phyloP scores from a whole-genome alignment of 2,329 filamentous ascomycete species.

The Fusarium transvaalense region DNA sequence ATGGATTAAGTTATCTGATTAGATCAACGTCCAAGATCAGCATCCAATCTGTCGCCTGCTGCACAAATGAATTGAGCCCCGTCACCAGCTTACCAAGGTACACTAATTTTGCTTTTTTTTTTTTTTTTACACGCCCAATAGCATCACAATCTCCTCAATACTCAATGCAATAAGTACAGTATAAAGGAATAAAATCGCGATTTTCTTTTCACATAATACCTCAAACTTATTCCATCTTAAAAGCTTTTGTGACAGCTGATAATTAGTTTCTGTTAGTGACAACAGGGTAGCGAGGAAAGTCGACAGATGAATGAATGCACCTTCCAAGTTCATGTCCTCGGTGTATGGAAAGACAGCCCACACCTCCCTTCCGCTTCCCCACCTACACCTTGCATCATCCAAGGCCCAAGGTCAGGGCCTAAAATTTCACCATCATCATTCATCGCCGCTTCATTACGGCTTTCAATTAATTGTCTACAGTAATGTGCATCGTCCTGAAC shows the following conservation, averaged over 20 bases:
- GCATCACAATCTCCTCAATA: neutral
- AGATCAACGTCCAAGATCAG: constrained; percentile 28
- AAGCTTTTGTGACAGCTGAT: neutral
- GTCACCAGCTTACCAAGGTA: too few relatives aligned
- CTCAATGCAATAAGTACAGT: neutral
- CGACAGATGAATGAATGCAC: constrained; percentile 12
- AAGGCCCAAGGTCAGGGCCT: constrained; percentile 7
- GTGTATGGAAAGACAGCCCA: constrained; percentile 35
- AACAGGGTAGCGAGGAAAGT: constrained; percentile 7
- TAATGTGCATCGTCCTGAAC: constrained; percentile 3
- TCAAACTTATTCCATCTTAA: neutral
- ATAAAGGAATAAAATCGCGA: neutral
- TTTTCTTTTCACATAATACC: neutral
- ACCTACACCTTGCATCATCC: constrained; percentile 42
- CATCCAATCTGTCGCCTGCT: neutral
- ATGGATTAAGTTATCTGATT: constrained; percentile 34
- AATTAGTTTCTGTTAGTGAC: neutral
- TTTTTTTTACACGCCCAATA: neutral
- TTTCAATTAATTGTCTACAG: constrained; percentile 9
- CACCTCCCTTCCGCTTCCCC: constrained; percentile 33
- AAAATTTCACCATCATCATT: constrained; percentile 27
- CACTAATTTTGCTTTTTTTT: too few relatives aligned
- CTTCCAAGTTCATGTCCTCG: constrained; percentile 1
- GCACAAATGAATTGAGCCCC: too few relatives aligned
- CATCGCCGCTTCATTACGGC: constrained; percentile 22